Base-by-base conservation (phyloP, 306 rosid genomes). In the Sicyos baderoa region DNA sequence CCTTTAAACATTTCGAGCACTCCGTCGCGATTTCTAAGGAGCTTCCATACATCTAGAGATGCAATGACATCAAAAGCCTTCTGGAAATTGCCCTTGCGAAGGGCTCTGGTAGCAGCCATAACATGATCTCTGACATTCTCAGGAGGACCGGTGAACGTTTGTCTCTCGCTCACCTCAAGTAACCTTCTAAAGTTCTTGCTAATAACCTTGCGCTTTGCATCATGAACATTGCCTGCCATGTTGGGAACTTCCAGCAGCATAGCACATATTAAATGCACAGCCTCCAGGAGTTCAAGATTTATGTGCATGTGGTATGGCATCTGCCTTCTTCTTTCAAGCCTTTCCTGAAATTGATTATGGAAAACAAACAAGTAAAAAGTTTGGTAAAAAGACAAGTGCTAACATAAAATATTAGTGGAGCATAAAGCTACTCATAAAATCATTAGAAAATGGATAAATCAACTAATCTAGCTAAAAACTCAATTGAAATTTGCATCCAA, bases 251-350 rank as follows among this genome's bases (percentile, higher is more conserved):
- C 99, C 53, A 94, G 88, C 77, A 94, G 86, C 97, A 94, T 94
- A 47, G 97, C 97, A 75, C 96, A 82, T 77, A 81, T 87, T 75
- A 94, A 84, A 84, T 94, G 99, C 49, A 94, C 96, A 0, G 95
- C 75, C 78, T 94, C 99, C 77, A 90, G 58, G 60, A 90, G 97
- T 86, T 94, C 99, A 25, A 89, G 97, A 82, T 88, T 94, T 56
- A 94, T 94, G 80, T 94, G 99, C 99, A 94, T 94, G 66, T 94
- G 99, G 76, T 90, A 94, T 37, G 99, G 99, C 99, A 94, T 94
- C 80, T 90, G 97, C 3, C 99, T 85, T 72, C 97, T 88, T 77
- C 99, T 82, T 86, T 94, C 99, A 82, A 88, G 74, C 76, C 99
- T 88, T 84, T 94, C 99, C 99, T 94, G 89, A 51, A 78, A 72